These are phyloP conservation scores for Recurvomyces mirabilis DNA, from an alignment of 495 filamentous ascomycete genomes.

Conservation along the genomic window DNA sequence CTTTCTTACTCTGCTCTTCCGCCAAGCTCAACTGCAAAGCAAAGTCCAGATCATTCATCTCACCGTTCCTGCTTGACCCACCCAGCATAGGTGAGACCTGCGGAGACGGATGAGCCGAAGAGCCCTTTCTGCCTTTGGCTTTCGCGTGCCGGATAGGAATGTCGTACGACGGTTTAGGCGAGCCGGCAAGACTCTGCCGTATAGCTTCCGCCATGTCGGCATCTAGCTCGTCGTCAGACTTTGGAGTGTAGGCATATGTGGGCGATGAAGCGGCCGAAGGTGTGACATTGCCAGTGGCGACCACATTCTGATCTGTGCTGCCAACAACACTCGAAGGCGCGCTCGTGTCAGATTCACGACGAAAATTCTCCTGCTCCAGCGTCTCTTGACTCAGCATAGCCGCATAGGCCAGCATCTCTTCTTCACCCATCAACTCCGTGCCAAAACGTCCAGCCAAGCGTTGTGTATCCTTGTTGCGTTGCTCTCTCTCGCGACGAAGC, in stretches of 20 bases:
- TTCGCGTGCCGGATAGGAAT: constrained; percentile 33
- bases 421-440: constrained; percentile 66
- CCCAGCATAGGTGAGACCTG: constrained; percentile 13
- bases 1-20: constrained; percentile 53
- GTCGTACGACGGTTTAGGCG: constrained; percentile 16
- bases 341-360: constrained; percentile 41
- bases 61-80: constrained; percentile 27
- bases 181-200: constrained; percentile 54
- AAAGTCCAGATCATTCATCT: constrained; percentile 70
- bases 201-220: constrained; percentile 74
- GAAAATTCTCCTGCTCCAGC: constrained; percentile 46
- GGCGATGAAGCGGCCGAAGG: constrained; percentile 9
- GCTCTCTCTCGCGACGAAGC: constrained; percentile 60
- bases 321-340: constrained; percentile 26
- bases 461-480: constrained; percentile 48
- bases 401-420: constrained; percentile 82
- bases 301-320: constrained; percentile 34
- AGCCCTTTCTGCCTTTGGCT: constrained; percentile 14
- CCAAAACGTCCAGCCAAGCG: constrained; percentile 69
- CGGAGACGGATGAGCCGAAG: constrained; percentile 14
- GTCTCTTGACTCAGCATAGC: constrained; percentile 77
- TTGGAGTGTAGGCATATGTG: constrained; percentile 7
- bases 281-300: constrained; percentile 6
- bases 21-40: constrained; percentile 76
- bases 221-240: constrained; percentile 53